Base-by-base conservation (phyloP, 2,329 filamentous ascomycete species). In the Allantophomopsis cytisporea region DNA sequence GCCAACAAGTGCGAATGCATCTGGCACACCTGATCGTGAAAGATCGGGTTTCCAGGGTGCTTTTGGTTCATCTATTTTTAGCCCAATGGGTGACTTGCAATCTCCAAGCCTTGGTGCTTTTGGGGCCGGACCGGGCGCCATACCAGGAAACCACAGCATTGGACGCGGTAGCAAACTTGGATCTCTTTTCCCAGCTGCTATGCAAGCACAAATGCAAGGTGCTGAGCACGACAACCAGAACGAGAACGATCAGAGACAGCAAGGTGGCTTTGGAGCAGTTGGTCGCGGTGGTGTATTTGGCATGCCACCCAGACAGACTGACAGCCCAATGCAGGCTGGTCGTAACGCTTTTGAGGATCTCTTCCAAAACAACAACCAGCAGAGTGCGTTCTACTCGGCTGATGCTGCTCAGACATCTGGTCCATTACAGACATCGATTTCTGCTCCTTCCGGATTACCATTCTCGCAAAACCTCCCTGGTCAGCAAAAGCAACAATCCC, bases 131-230 rank as follows among this genome's bases (percentile, higher is more conserved):
- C 23, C 23, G 10, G 23, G 23, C 5, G 60, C 66, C 5, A 65
- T 72, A 31, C 64, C 68, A 34, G 62, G 68, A 16, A 62, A 76
- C 6, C 79, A 80, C 38, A 80, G 80, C 38, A 73, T 83, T 35
- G 76, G 83, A 23, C 78, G 86, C 31, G 71, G 76, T 5, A 91
- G 83, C 64, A 93, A 88, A 59, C 68, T 95, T 31, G 83, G 83
- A 2, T 88, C 86, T 2, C 65, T 98, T 17, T 95, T 98, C 54
- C 88, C 89, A 7, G 65, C 78, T 1, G 80, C 82, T 4, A 88
- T 94, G 83, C 88, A 95, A 60, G 83, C 87, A 30, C 85, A 93
- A 57, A 88, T 93, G 81, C 83, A 87, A 43, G 62, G 63, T 3
- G 71, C 78, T 21, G 82, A 89, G 11, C 80, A 81, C 34, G 71